Conservation (phyloP, 1,139 yeast genomes). For the Suhomyces kunorum region DNA sequence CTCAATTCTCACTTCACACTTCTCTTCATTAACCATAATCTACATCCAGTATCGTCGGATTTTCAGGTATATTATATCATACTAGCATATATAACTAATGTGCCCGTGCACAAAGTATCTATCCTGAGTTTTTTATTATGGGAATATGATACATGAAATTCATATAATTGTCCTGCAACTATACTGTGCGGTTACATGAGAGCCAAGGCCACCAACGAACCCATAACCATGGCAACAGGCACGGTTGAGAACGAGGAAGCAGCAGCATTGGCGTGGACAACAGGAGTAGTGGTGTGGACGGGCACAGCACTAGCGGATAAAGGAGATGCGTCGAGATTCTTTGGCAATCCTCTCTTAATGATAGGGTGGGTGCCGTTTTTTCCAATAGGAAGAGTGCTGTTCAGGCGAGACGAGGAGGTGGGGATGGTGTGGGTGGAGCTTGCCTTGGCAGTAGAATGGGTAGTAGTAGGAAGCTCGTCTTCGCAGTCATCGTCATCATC, state of each 20-base stretch:
- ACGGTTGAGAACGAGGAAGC: conserved; percentile 6
- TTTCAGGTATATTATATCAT: conserved; percentile 8
- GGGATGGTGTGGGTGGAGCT: conserved; percentile 8
- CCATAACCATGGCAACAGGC: conserved; percentile 11
- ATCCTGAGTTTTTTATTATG: conserved; percentile 10
- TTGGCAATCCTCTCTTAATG: conserved; percentile 7
- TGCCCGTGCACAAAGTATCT: conserved; percentile 7
- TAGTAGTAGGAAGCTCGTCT: conserved; percentile 8
- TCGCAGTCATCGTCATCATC: conserved; percentile 10
- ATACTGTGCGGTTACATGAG: conserved; percentile 16
- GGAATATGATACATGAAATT: conserved; percentile 10
- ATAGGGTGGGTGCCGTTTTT: conserved; percentile 7
- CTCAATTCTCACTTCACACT: too few relatives aligned
- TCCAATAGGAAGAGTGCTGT: background rate
- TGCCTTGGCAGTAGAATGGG: conserved; percentile 6
- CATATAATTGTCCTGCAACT: conserved; percentile 25
- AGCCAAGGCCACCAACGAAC: conserved; percentile 16
- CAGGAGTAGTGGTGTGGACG: conserved; percentile 5
- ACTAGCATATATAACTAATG: conserved; percentile 3
- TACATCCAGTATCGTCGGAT: background rate
- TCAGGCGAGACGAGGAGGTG: conserved; percentile 3
- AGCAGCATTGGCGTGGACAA: conserved; percentile 5
- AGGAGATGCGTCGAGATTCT: conserved; percentile 4
- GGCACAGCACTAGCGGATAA: conserved; percentile 6
- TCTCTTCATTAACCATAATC: too few relatives aligned